phyloP scores from a whole-genome alignment of 306 rosid species.

The Casuarina cunninghamiana region DNA sequence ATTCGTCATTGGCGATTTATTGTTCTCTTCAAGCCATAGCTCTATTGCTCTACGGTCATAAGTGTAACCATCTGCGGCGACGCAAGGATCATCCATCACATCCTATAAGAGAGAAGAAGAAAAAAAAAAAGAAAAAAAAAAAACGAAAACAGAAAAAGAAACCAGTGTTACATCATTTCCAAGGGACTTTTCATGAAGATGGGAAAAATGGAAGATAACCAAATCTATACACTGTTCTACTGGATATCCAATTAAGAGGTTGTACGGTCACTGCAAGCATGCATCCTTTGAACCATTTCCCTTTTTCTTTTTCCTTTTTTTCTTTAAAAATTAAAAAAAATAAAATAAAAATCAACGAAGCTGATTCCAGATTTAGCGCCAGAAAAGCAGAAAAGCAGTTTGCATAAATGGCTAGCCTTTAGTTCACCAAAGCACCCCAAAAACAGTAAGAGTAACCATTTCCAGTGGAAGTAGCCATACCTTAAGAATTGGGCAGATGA shows the following conservation, averaged over 20 bases:
- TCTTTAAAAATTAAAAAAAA: too few species aligned
- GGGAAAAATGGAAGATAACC: slow-evolving; percentile 6
- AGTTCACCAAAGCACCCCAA: background rate
- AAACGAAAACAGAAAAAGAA: too few species aligned
- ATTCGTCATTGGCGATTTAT: slow-evolving; percentile 80
- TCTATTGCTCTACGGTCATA: slow-evolving; percentile 76
- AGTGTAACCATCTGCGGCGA: slow-evolving; percentile 95
- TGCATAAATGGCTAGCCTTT: background rate
- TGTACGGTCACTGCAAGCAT: background rate
- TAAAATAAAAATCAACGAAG: background rate
- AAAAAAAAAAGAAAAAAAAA: slow-evolving; percentile 8
- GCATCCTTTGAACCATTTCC: background rate
- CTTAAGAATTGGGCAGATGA: slow-evolving; percentile 89
- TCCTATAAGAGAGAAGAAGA: slow-evolving; percentile 49
- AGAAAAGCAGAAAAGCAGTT: background rate
- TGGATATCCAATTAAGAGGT: background rate
- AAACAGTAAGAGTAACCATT: slow-evolving; percentile 3
- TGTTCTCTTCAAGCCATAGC: slow-evolving; percentile 64
- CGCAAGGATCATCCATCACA: slow-evolving; percentile 91
- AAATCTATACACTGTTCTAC: slow-evolving; percentile 6
- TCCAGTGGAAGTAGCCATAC: slow-evolving; percentile 33
- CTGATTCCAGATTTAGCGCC: background rate
- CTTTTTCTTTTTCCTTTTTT: too few species aligned
- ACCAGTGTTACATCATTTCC: background rate
- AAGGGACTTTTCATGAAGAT: slow-evolving; percentile 1